Conservation (phyloP, 2,329 filamentous ascomycete genomes). For the Massarina eburnea region DNA sequence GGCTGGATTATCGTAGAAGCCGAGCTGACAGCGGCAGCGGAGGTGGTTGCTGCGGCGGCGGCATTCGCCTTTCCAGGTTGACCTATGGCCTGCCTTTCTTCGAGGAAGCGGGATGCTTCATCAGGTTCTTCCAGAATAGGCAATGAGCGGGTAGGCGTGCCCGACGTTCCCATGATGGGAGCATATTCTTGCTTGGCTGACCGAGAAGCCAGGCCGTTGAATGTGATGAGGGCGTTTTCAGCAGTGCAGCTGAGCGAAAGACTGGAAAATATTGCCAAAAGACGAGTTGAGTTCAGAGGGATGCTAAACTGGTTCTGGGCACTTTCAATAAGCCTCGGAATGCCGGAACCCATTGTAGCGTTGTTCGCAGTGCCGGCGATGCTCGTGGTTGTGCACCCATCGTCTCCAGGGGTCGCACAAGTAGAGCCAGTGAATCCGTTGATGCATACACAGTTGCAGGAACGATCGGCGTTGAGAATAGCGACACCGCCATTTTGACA, state of each 20-base stretch:
- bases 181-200: slow-evolving; percentile 18
- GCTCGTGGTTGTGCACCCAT: slow-evolving; percentile 58
- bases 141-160: slow-evolving; percentile 25
- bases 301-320: slow-evolving; percentile 72
- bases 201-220: slow-evolving; percentile 57
- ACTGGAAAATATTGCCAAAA: slow-evolving; percentile 75
- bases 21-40: slow-evolving; percentile 12
- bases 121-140: slow-evolving; percentile 25
- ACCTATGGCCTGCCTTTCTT: slow-evolving; percentile 32
- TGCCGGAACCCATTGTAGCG: slow-evolving; percentile 77
- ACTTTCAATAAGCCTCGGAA: slow-evolving; percentile 71
- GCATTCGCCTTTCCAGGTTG: slow-evolving; percentile 35
- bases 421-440: slow-evolving; percentile 77
- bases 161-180: slow-evolving; percentile 19
- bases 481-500: slow-evolving; percentile 83
- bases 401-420: slow-evolving; percentile 55
- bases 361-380: slow-evolving; percentile 45
- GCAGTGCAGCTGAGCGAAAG: slow-evolving; percentile 77
- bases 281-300: slow-evolving; percentile 66
- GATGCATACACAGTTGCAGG: slow-evolving; percentile 84
- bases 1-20: slow-evolving; percentile 26
- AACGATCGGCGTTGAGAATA: slow-evolving; percentile 61
- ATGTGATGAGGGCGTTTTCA: slow-evolving; percentile 86
- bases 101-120: slow-evolving; percentile 8
- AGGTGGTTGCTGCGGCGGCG: slow-evolving; percentile 11